Base-by-base conservation (phyloP, 176 grass and related monocot species). In the Thinopyrum elongatum region DNA sequence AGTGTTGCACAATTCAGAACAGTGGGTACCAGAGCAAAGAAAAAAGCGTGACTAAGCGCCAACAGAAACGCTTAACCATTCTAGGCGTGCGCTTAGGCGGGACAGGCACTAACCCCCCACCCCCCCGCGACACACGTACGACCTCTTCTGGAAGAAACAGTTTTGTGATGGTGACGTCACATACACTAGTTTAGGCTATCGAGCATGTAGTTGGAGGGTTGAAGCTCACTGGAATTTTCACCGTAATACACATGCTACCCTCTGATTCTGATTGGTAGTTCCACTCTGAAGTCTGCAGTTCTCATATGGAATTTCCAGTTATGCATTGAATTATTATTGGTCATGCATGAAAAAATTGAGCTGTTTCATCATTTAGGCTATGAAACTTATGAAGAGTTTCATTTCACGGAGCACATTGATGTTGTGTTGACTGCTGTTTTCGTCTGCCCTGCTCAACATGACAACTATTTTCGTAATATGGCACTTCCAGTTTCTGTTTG, bases 141-240 rank as follows among this genome's bases (percentile, higher is more conserved):
- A 44, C 53, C 4, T 15, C 36, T 74, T 44, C 60, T 70, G 25
- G 23, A 31, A 44, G 23, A 59, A 62, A 74, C 15, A 41, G 31
- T 72, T 58, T 27, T 67, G 28, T 15, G 47, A 46, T 42, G 39
- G 28, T 9, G 13, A 22, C 13, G 28, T 74, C 12, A 19, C 68
- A 19, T 69, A 7, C 60, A 76, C 23, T 89, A 61, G 34, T 39
- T 70, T 80, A 80, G 51, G 39, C 81, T 63, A 80, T 41, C 16
- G 13, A 78, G 47, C 35, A 9, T 83, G 57, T 33, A 27, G 35
- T 34, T 34, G 65, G 31, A 58, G 29, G 21, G 19, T 34, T 34
- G 65, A 25, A 58, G 29, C 23, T 41, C 71, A 76, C 76, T 68
- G 44, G 65, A 28, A 7, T 84, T 83, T 13, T 10, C 64, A 22